phyloP scores from a whole-genome alignment of 495 filamentous ascomycete genomes.

The Hyaloscypha finlandica region DNA sequence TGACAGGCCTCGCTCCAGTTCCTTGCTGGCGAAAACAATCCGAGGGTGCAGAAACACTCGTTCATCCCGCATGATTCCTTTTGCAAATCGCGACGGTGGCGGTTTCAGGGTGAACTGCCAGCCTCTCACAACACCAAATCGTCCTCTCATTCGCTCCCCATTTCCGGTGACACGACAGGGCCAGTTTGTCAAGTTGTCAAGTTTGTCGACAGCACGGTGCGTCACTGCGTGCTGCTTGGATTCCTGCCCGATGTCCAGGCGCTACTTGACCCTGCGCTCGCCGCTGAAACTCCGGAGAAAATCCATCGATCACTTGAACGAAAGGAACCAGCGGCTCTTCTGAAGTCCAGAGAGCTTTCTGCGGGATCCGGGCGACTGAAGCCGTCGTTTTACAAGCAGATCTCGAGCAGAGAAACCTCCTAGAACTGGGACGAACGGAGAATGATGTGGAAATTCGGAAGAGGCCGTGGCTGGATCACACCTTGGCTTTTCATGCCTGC shows the following conservation, averaged over 20 bases:
- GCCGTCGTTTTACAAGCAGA: neutral
- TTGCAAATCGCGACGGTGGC: slow-evolving; percentile 5
- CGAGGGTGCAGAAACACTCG: neutral
- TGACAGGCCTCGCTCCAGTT: neutral
- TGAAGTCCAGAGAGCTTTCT: neutral
- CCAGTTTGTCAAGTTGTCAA: too few species aligned
- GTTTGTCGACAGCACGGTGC: too few species aligned
- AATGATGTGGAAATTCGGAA: neutral
- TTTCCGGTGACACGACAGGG: too few species aligned
- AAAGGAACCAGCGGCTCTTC: neutral
- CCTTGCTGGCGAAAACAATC: neutral
- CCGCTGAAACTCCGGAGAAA: neutral
- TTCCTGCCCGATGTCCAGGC: neutral
- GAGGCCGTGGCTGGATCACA: neutral
- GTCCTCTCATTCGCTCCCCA: neutral
- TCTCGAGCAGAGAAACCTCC: neutral
- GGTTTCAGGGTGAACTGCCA: neutral
- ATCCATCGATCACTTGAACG: neutral
- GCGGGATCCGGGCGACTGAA: neutral
- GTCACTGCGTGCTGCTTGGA: neutral
- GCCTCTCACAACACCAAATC: neutral
- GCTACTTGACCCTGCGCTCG: neutral
- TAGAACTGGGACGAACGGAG: neutral
- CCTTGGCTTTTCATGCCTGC: neutral
- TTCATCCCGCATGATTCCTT: slow-evolving; percentile 7